phyloP scores from a whole-genome alignment of 305 asterid species.

The Fraxinus platypoda region DNA sequence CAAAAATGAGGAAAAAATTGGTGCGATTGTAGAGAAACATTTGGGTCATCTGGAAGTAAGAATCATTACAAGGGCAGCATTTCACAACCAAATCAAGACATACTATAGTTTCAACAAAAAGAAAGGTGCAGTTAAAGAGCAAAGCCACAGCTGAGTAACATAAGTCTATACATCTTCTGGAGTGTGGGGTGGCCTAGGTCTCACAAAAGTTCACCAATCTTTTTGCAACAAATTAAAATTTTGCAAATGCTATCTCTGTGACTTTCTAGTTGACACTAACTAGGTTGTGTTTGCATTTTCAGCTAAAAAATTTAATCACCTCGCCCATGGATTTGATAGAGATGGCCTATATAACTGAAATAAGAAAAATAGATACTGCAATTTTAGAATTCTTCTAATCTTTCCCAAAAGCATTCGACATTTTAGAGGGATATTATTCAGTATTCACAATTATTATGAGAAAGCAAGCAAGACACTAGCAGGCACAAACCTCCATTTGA shows the following conservation, averaged over 20 bases:
- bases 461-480: neutral
- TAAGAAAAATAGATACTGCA: neutral
- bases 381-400: neutral
- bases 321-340: neutral
- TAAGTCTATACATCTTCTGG: neutral
- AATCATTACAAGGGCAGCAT: neutral
- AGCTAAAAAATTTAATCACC: neutral
- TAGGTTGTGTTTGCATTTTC: neutral
- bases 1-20: neutral
- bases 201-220: neutral
- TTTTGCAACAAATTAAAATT: neutral
- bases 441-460: neutral
- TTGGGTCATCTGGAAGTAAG: neutral
- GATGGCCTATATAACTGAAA: neutral
- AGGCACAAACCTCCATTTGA: neutral
- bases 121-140: neutral
- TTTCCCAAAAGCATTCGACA: neutral
- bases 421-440: neutral
- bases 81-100: neutral
- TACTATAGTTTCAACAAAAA: neutral
- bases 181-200: neutral
- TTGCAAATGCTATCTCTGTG: neutral
- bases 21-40: neutral
- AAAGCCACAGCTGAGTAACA: neutral
- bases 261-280: neutral